These are phyloP conservation scores for Fusarium xyrophilum DNA, from an alignment of 2,329 filamentous ascomycete species.

Conservation along the genomic window DNA sequence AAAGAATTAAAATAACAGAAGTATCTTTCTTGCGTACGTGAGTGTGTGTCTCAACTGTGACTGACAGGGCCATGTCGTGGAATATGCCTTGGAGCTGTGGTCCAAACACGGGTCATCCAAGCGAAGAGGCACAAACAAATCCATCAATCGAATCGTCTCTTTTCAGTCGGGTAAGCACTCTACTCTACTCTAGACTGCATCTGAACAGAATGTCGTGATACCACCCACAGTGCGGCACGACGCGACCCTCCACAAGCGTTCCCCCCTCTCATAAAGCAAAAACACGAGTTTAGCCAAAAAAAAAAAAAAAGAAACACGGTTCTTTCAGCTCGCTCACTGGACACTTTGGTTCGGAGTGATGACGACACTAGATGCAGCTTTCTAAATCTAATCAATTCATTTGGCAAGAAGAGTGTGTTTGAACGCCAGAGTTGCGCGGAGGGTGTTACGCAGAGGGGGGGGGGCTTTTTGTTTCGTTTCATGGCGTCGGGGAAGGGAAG, in stretches of 20 bases:
- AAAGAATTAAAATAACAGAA: slow-evolving; percentile 16
- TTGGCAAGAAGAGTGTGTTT: background rate
- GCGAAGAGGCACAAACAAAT: slow-evolving; percentile 12
- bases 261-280: background rate
- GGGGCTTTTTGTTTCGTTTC: slow-evolving; percentile 18
- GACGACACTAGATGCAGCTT: background rate
- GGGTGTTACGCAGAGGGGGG: background rate
- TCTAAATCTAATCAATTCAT: background rate
- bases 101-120: slow-evolving; percentile 24
- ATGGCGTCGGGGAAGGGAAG: slow-evolving; percentile 5
- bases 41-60: background rate
- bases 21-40: background rate
- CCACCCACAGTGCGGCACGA: slow-evolving; percentile 18
- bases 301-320: background rate
- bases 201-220: slow-evolving; percentile 2
- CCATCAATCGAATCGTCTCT: background rate
- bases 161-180: background rate
- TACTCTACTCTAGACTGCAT: background rate
- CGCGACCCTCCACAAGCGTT: slow-evolving; percentile 22
- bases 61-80: slow-evolving; percentile 18
- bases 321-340: background rate
- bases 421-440: background rate
- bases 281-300: slow-evolving; percentile 4
- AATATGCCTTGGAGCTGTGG: background rate
- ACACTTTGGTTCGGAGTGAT: rapidly evolving